phyloP scores from a whole-genome alignment of 768 basidiomycete genomes.

The Serpula lacrymans region DNA sequence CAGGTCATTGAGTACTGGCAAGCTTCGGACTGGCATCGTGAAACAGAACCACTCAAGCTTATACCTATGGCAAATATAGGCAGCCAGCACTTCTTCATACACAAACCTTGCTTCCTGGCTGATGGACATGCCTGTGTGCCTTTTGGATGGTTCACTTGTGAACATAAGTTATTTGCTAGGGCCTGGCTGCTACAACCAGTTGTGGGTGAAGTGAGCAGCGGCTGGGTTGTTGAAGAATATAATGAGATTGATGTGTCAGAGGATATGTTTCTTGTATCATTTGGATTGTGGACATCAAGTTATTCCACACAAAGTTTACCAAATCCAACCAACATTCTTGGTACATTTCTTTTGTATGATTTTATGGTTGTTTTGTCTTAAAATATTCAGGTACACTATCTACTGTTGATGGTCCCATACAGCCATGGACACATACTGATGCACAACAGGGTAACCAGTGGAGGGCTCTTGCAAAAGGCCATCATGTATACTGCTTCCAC shows the following conservation, averaged over 20 bases:
- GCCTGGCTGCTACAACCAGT: conserved; percentile 14
- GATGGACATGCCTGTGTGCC: conserved; percentile 19
- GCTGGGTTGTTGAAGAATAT: conserved; percentile 17
- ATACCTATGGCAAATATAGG: conserved; percentile 27
- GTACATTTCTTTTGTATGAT: conserved; percentile 5
- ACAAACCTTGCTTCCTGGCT: conserved; percentile 23
- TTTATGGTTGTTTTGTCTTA: neutral
- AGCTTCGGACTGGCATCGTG: conserved; percentile 23
- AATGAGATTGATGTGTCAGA: conserved; percentile 8
- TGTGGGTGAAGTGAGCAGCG: neutral
- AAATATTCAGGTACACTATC: neutral
- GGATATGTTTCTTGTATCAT: conserved; percentile 6
- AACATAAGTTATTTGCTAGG: conserved; percentile 11
- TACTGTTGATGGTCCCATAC: neutral
- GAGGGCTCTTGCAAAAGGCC: conserved; percentile 25
- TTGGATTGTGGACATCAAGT: conserved; percentile 5
- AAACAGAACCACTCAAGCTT: conserved; percentile 14
- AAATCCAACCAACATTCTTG: conserved; percentile 8
- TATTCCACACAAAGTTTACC: conserved; percentile 6
- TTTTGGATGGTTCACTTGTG: conserved; percentile 23
- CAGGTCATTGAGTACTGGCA: conserved; percentile 20
- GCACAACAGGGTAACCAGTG: conserved; percentile 20
- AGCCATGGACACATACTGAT: conserved; percentile 2
- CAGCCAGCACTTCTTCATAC: conserved; percentile 23
- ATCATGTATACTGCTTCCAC: conserved; percentile 26